Percentiles rank a stretch among this genome's conserved stretches.
phyloP scores from a whole-genome alignment of 805 yeast genomes.

The Barnettozyma botsteinii region DNA sequence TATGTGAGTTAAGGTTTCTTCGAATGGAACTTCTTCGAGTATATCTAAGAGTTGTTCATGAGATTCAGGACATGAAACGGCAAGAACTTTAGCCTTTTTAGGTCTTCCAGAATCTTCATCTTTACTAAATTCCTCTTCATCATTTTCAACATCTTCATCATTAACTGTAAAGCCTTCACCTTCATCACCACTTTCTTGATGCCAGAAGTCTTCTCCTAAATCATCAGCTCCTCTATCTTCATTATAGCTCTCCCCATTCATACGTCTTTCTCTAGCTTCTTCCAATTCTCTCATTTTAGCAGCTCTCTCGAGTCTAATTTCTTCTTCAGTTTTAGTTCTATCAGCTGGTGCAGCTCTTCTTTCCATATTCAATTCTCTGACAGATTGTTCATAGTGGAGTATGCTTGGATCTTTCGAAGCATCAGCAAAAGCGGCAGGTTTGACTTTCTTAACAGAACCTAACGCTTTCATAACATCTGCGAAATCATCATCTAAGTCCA shows the following conservation, averaged over 20 bases:
- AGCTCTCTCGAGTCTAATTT: conserved; percentile 51
- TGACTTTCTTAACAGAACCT: conserved; percentile 29
- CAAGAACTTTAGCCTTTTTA: conserved; percentile 17
- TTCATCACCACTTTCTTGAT: conserved; percentile 41
- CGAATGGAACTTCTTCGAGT: conserved; percentile 31
- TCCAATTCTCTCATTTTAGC: conserved; percentile 60
- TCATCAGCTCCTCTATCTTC: conserved; percentile 59
- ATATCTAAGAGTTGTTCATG: conserved; percentile 37
- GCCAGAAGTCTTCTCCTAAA: conserved; percentile 65
- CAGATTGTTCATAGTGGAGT: conserved; percentile 57
- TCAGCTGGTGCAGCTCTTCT: conserved; percentile 78
- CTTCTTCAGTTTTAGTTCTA: conserved; percentile 75
- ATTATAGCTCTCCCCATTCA: conserved; percentile 57
- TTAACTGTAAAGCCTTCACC: conserved; percentile 37
- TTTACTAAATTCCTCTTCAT: too few species aligned
- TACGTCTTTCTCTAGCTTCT: conserved; percentile 62
- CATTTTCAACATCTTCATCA: conserved; percentile 34
- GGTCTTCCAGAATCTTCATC: conserved; percentile 22
- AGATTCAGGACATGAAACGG: conserved; percentile 41
- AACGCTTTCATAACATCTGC: conserved; percentile 62
- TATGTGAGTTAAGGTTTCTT: conserved; percentile 42
- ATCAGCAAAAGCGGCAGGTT: conserved; percentile 8
- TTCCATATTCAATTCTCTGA: conserved; percentile 61
- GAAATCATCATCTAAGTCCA: conserved; percentile 67
- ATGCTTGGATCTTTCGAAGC: conserved; percentile 33